Percentiles rank a stretch among this genome's conserved stretches.
phyloP scores from a whole-genome alignment of 345 rosid species.

The Cardamine resedifolia region DNA sequence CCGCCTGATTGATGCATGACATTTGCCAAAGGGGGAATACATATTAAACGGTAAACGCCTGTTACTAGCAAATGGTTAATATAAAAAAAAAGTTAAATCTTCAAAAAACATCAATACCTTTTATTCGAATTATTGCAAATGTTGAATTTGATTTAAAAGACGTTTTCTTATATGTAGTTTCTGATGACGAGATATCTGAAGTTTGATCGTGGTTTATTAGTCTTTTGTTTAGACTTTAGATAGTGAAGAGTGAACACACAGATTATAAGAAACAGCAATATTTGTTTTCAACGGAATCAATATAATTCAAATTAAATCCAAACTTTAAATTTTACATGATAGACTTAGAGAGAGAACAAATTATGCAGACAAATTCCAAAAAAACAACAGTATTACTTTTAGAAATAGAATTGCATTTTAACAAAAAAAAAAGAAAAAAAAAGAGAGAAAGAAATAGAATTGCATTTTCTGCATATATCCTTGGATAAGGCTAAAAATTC shows the following conservation, averaged over 20 bases:
- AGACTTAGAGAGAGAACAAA: too few species aligned
- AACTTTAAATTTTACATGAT: too few species aligned
- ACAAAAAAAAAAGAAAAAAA: too few species aligned
- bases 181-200: neutral
- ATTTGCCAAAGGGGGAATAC: neutral
- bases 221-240: neutral
- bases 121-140: neutral
- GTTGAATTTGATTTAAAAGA: neutral
- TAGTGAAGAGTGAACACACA: neutral
- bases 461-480: neutral
- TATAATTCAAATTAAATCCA: neutral
- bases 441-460: neutral
- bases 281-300: neutral
- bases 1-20: neutral
- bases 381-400: neutral
- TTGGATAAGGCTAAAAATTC: constrained; percentile 24
- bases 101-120: neutral
- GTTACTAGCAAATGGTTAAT: neutral
- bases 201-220: neutral
- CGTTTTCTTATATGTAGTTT: neutral
- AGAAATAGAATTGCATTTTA: neutral
- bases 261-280: neutral
- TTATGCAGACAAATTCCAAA: neutral
- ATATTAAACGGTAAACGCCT: neutral
- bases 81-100: neutral